Evolutionary conservation across 2,329 filamentous ascomycete genomes (phyloP).

Genomic region (Canariomyces notabilis): DNA sequence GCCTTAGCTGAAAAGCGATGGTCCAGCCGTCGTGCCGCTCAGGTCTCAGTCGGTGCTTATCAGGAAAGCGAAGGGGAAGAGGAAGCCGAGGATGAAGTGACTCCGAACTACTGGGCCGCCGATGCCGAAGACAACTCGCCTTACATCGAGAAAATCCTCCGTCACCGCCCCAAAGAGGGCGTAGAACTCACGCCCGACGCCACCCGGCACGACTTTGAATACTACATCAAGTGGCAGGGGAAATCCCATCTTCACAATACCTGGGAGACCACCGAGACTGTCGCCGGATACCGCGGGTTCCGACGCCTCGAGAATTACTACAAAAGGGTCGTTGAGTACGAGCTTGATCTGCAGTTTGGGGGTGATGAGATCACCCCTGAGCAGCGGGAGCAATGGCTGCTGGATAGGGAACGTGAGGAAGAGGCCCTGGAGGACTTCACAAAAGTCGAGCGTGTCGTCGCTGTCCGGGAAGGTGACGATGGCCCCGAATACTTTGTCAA

Average conservation of each 20-base stretch:
- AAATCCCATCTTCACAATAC: constrained; percentile 94
- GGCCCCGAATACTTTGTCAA: constrained; percentile 90
- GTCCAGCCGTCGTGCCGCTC: constrained; percentile 28
- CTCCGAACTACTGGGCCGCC: constrained; percentile 64
- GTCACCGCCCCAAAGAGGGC: constrained; percentile 73
- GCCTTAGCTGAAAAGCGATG: constrained; percentile 27
- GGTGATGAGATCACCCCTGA: constrained; percentile 72
- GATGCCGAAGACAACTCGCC: constrained; percentile 72
- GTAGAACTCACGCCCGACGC: constrained; percentile 54
- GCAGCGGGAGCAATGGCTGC: constrained; percentile 86
- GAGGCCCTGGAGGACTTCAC: constrained; percentile 87
- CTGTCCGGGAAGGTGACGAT: constrained; percentile 71
- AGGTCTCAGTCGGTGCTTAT: constrained; percentile 37
- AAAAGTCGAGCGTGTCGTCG: constrained; percentile 88
- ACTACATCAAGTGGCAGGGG: constrained; percentile 92
- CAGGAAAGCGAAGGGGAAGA: constrained; percentile 60
- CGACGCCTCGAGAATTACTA: constrained; percentile 95
- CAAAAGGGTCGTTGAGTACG: constrained; percentile 72
- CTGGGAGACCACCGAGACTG: constrained; percentile 76
- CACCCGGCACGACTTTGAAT: constrained; percentile 76
- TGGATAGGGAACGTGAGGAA: constrained; percentile 88
- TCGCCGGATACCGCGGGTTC: constrained; percentile 74
- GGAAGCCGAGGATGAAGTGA: constrained; percentile 60
- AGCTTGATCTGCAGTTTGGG: constrained; percentile 71
- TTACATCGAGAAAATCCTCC: constrained; percentile 85